These are phyloP conservation scores for Tricholoma furcatifolium DNA, from an alignment of 768 basidiomycete genomes.

Conservation along the genomic window DNA sequence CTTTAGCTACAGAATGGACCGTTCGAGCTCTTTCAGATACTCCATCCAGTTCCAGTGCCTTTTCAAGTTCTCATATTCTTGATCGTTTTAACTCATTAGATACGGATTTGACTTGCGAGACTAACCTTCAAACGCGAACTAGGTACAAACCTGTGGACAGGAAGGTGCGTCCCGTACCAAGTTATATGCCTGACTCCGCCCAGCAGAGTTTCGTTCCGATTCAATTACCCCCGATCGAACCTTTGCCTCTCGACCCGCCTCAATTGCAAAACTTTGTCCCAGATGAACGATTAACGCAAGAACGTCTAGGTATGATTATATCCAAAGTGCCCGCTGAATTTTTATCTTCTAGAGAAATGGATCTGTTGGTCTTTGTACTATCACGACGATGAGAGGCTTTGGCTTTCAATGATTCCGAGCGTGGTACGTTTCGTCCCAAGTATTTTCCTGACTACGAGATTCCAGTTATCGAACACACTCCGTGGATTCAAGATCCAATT, in stretches of 20 bases:
- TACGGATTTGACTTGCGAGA: background rate
- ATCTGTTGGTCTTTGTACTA: background rate
- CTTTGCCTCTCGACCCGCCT: background rate
- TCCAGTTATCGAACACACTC: too few species aligned
- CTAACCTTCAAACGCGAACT: background rate
- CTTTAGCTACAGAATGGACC: too few species aligned
- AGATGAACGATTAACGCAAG: background rate
- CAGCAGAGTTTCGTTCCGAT: background rate
- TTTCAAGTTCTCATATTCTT: background rate
- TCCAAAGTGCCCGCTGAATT: background rate
- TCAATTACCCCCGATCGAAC: background rate
- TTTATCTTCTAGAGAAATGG: too few species aligned
- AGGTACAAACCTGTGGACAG: conserved; percentile 28
- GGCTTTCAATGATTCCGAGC: too few species aligned
- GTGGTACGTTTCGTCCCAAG: background rate
- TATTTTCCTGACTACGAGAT: too few species aligned
- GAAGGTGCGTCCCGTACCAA: conserved; percentile 25
- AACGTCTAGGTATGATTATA: background rate
- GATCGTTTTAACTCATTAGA: background rate
- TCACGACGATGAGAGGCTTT: background rate
- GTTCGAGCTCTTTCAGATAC: too few species aligned
- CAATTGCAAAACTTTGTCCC: background rate
- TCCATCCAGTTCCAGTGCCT: background rate
- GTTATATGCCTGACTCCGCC: conserved; percentile 22
- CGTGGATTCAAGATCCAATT: too few species aligned